Conservation (phyloP, 208 protist genomes). For the Herpetomonas samuelpessoai region DNA sequence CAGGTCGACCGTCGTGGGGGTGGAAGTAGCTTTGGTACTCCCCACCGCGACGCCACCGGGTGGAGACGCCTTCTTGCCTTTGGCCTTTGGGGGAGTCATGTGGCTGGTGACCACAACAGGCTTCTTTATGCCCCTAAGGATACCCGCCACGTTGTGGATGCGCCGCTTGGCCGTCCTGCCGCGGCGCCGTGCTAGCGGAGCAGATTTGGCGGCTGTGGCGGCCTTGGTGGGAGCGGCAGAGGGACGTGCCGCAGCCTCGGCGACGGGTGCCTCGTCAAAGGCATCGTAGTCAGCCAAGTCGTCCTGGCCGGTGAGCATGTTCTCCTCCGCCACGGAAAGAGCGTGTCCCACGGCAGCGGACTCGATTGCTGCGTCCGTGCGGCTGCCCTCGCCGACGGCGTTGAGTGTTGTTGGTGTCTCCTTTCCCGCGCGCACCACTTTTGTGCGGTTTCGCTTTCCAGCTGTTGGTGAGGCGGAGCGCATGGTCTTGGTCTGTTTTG, state of each 20-base stretch:
- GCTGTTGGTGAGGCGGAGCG: too few relatives aligned
- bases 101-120: not conserved
- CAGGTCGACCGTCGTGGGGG: constrained; percentile 1
- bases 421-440: too few relatives aligned
- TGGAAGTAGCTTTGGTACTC: too few relatives aligned
- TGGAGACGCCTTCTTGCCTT: not conserved
- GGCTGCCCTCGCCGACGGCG: too few relatives aligned
- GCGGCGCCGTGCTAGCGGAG: not conserved
- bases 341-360: too few relatives aligned
- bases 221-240: not conserved
- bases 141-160: not conserved
- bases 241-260: not conserved
- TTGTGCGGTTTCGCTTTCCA: too few relatives aligned
- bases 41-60: too few relatives aligned
- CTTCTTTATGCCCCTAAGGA: not conserved
- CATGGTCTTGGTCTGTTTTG: too few relatives aligned
- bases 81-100: not conserved
- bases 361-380: too few relatives aligned
- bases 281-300: constrained; percentile 4
- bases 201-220: not conserved
- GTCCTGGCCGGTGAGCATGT: constrained; percentile 4
- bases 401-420: too few relatives aligned
- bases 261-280: not conserved
- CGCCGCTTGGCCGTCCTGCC: not conserved
- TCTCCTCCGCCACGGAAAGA: not conserved